A percentile compares a stretch with the other conserved stretches of the same genome.
Conservation (phyloP, 495 filamentous ascomycete genomes). For the Halenospora varia region DNA sequence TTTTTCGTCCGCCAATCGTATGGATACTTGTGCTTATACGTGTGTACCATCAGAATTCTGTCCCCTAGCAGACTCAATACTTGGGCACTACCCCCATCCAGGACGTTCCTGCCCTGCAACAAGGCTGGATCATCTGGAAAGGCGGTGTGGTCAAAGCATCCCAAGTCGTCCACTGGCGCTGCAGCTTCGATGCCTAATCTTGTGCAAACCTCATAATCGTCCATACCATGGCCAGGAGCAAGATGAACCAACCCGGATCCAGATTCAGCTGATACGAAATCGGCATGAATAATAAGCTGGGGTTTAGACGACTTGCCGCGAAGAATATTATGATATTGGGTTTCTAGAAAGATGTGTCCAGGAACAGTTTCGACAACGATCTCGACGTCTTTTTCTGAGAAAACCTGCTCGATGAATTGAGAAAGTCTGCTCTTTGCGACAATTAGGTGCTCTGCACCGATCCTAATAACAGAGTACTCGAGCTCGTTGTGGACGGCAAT, state of each 20-base stretch:
- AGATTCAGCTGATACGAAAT: constrained; percentile 82
- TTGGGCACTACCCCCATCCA: constrained; percentile 57
- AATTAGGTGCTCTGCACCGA: constrained; percentile 54
- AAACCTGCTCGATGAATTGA: constrained; percentile 38
- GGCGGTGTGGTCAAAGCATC: constrained; percentile 71
- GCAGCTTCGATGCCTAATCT: constrained; percentile 59
- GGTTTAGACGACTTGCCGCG: constrained; percentile 45
- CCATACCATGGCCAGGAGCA: constrained; percentile 93
- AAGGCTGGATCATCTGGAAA: constrained; percentile 59
- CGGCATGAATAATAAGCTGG: constrained; percentile 71
- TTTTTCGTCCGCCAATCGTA: constrained; percentile 96
- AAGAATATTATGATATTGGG: constrained; percentile 63
- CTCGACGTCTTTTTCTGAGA: constrained; percentile 26
- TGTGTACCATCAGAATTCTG: constrained; percentile 60
- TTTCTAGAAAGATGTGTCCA: constrained; percentile 61
- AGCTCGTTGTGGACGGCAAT: constrained; percentile 74
- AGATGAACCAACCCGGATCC: constrained; percentile 92
- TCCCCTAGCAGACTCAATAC: constrained; percentile 63
- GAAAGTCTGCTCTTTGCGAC: constrained; percentile 64
- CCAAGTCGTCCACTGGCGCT: constrained; percentile 78
- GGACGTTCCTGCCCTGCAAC: constrained; percentile 58
- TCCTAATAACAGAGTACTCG: constrained; percentile 66
- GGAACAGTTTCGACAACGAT: constrained; percentile 53
- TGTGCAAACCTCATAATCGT: constrained; percentile 85
- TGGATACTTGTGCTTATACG: constrained; percentile 86